Evolutionary conservation across 768 basidiomycete species (phyloP).

Genomic region (Roridomyces roridus): DNA sequence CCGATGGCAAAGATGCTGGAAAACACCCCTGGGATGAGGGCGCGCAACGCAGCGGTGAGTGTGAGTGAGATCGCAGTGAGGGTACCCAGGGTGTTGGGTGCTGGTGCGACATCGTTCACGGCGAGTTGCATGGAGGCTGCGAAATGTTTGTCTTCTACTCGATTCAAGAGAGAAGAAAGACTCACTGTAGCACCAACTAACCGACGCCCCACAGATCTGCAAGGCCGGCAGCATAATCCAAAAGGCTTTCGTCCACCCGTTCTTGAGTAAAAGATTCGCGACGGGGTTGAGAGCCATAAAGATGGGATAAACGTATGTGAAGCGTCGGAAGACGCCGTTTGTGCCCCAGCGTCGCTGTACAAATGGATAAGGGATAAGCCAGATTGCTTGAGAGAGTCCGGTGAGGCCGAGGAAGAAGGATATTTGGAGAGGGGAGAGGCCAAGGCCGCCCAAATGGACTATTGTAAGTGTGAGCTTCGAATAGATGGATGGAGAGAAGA

Average conservation of each 20-base stretch:
- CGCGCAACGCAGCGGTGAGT: neutral
- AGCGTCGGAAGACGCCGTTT: neutral
- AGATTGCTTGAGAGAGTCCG: conserved; percentile 6
- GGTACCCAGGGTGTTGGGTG: conserved; percentile 7
- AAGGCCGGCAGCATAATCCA: conserved; percentile 7
- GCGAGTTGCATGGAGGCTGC: conserved; percentile 10
- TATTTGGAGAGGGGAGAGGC: conserved; percentile 9
- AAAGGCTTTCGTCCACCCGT: conserved; percentile 5
- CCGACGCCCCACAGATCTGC: neutral
- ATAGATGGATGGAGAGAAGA: neutral
- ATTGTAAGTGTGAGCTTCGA: conserved; percentile 1
- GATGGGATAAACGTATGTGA: neutral
- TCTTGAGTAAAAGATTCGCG: neutral
- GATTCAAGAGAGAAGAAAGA: no score
- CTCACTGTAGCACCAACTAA: conserved; percentile 5
- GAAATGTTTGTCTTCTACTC: no score
- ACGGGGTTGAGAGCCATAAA: conserved; percentile 4
- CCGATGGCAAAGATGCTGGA: conserved; percentile 9
- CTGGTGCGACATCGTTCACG: conserved; percentile 9
- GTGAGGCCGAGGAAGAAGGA: conserved; percentile 9
- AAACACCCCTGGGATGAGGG: conserved; percentile 3
- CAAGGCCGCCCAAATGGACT: conserved; percentile 2
- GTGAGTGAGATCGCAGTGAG: conserved; percentile 7
- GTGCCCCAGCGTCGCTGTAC: conserved; percentile 5
- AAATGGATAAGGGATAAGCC: conserved; percentile 7